phyloP scores from a whole-genome alignment of 2,329 filamentous ascomycete genomes.

The Ascochyta koolunga region DNA sequence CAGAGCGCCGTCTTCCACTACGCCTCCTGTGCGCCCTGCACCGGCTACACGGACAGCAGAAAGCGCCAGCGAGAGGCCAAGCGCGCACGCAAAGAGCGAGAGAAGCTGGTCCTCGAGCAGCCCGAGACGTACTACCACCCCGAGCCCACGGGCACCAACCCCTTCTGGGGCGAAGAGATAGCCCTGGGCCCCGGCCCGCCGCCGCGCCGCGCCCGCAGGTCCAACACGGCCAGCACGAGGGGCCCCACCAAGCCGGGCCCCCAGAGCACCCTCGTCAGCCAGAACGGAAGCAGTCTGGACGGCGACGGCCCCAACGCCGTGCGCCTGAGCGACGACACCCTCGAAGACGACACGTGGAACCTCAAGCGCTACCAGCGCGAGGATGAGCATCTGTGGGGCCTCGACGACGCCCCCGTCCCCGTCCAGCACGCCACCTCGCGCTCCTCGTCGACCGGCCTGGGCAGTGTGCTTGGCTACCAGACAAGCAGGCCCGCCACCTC shows the following conservation, averaged over 20 bases:
- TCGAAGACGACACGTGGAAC: constrained; percentile 69
- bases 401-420: constrained; percentile 54
- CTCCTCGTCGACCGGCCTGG: constrained; percentile 41
- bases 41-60: constrained; percentile 70
- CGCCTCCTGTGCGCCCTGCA: constrained; percentile 78
- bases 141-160: constrained; percentile 83
- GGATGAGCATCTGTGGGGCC: constrained; percentile 85
- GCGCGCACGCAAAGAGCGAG: constrained; percentile 69
- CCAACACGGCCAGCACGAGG: constrained; percentile 61
- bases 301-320: constrained; percentile 29
- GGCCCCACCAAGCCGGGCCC: constrained; percentile 64
- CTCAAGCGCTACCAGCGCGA: constrained; percentile 80
- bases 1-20: constrained; percentile 79
- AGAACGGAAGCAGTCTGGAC: constrained; percentile 47
- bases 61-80: constrained; percentile 74
- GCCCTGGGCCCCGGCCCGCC: constrained; percentile 76
- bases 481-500: constrained; percentile 36
- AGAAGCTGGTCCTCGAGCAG: constrained; percentile 69
- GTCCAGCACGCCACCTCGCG: constrained; percentile 37
- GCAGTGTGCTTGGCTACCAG: constrained; percentile 29
- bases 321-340: constrained; percentile 43
- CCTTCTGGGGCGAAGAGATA: constrained; percentile 89
- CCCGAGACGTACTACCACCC: constrained; percentile 79
- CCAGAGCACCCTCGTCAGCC: constrained; percentile 56
- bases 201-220: constrained; percentile 61